Evolutionary conservation across 2,329 filamentous ascomycete species (phyloP), one percentile per base, ranked within the genome.

Genomic region (Drechslerella stenobrocha): DNA sequence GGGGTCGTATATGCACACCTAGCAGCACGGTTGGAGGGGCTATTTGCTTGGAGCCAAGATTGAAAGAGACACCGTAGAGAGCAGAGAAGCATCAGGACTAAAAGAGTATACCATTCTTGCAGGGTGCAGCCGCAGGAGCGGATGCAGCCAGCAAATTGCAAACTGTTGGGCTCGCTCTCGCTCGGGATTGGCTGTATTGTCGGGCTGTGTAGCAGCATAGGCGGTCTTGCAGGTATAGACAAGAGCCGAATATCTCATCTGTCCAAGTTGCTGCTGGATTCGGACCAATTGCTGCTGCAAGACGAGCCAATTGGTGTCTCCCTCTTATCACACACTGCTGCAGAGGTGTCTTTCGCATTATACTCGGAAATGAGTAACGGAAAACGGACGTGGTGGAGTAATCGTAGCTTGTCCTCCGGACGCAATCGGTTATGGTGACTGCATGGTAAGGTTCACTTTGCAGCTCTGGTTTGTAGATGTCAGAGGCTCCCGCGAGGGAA

Each of bases 21-120:
- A n/a, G n/a, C n/a, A n/a, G n/a, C n/a, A 42, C 34, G 35, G 30
- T 45, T 60, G 63, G 63, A 67, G 63, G 63, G 63, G 63, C 37
- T 55, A 24, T 26, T 32, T 28, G 32, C 48, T 67, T 52, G 58
- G 63, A 50, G 53, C 23, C 23, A 40, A 42, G 55, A 35, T 44
- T 47, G 44, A 66, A 40, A 59, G 18, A n/a, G n/a, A n/a, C n/a
- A n/a, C n/a, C n/a, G n/a, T n/a, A n/a, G n/a, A n/a, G n/a, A 45
- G 32, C 37, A 8, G 35, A 53, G 22, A 42, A 35, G 46, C 26
- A 23, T 32, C 35, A 28, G 11, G 37, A 28, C 34, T 46, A 56
- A 46, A 37, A 18, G 37, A 28, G 46, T 46, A 56, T 51, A 37
- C 50, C 50, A 53, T 52, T 56, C 50, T 53, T 60, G 63, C 63